These are phyloP conservation scores for Cercophora scortea DNA, from an alignment of 495 filamentous ascomycete genomes.

Conservation along the genomic window DNA sequence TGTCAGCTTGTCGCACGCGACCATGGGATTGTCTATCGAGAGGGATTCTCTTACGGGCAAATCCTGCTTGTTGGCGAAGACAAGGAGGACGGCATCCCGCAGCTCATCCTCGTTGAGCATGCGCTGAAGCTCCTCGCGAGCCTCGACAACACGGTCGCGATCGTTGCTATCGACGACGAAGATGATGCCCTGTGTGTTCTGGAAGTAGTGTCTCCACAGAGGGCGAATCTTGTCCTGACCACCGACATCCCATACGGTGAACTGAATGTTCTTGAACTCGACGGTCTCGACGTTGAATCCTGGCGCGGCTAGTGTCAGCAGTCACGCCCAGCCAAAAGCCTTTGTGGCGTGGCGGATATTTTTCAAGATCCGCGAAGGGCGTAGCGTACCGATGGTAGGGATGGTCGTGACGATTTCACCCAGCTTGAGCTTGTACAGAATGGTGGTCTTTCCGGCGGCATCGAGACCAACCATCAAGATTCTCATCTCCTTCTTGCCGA, in stretches of 20 bases:
- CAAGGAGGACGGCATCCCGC: conserved; percentile 90
- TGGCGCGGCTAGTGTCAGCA: conserved; percentile 33
- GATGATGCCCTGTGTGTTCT: conserved; percentile 99
- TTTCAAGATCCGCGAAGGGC: not conserved
- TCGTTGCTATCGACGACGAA: conserved; percentile 99
- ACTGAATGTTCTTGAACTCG: conserved; percentile 99
- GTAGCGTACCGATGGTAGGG: conserved; percentile 90
- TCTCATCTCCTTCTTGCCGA: conserved; percentile 99
- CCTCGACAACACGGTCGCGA: conserved; percentile 98
- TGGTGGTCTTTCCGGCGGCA: conserved; percentile 99
- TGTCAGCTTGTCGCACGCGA: conserved; percentile 11
- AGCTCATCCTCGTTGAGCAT: conserved; percentile 99
- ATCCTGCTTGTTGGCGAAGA: conserved; percentile 99
- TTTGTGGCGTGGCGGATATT: not conserved
- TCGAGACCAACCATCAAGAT: conserved; percentile 99
- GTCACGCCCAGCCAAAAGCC: not conserved
- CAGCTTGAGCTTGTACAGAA: conserved; percentile 99
- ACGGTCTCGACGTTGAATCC: conserved; percentile 99
- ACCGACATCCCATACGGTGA: conserved; percentile 99
- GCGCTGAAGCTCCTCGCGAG: conserved; percentile 97
- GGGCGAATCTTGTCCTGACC: conserved; percentile 99
- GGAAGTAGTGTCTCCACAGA: conserved; percentile 99
- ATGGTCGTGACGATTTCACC: conserved; percentile 99
- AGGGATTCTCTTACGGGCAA: conserved; percentile 63
- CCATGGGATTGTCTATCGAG: not conserved